A percentile compares a stretch with the other conserved stretches of the same genome.
Evolutionary conservation across 306 rosid genomes (phyloP).

Genomic region (Cicer bijugum): DNA sequence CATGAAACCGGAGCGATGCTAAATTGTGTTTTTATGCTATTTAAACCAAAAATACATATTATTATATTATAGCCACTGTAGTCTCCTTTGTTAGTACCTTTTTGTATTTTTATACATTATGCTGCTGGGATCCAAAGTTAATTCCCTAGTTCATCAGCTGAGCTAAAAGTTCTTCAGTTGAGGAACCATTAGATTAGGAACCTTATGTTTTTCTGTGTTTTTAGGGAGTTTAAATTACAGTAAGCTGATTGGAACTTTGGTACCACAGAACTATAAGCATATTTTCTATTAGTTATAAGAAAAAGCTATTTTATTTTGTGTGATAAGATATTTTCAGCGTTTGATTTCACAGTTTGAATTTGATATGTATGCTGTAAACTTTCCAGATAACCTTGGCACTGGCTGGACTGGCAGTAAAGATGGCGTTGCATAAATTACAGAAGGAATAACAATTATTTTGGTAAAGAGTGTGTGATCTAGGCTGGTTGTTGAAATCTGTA

Average conservation of each 20-base stretch:
- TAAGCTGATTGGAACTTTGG: neutral
- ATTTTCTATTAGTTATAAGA: neutral
- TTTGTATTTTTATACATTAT: constrained; percentile 55
- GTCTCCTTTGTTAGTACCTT: constrained; percentile 52
- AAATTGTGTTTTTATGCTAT: neutral
- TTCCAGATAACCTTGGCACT: neutral
- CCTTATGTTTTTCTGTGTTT: neutral
- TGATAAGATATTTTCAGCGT: neutral
- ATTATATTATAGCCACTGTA: constrained; percentile 44
- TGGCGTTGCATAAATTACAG: neutral
- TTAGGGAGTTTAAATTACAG: neutral
- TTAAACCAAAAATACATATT: constrained; percentile 25
- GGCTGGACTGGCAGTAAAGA: neutral
- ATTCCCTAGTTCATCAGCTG: neutral
- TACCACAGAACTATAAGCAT: neutral
- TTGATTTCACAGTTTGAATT: neutral
- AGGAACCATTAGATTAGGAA: neutral
- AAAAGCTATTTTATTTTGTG: neutral
- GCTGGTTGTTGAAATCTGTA: neutral
- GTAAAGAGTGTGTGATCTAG: neutral
- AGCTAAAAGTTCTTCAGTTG: constrained; percentile 1
- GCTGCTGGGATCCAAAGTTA: constrained; percentile 46
- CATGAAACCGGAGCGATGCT: constrained; percentile 25
- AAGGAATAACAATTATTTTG: neutral
- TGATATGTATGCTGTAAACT: constrained; percentile 1